Base-by-base conservation (phyloP, 1,284 basidiomycete genomes). In the Ustilago shanxiensis region DNA sequence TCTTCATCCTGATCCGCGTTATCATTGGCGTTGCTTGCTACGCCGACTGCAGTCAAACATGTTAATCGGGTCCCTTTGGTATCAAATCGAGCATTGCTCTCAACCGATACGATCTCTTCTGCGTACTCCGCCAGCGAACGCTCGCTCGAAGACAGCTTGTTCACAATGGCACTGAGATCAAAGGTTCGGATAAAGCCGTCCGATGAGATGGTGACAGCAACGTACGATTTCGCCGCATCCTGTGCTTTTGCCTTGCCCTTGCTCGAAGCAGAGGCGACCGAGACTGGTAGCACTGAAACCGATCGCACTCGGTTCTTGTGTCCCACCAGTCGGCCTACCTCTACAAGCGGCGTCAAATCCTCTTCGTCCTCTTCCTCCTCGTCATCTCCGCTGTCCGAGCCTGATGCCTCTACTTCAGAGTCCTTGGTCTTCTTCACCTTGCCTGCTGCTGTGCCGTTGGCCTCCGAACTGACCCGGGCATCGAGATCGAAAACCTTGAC, bases 171-270 rank as follows among this genome's bases (percentile, higher is more conserved):
- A 11, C 57, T 58, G 28, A 85, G 70, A 53, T 84, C 77, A 49
- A 83, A 86, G 11, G 81, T 77, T 37, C 83, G 81, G 52, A 86
- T 79, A 10, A 72, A 66, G 8, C 84, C 84, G 59, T 86, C 84
- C 0, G 84, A 85, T n/a, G 79, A 83, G 68, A 85, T 82, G 20
- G 82, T 85, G 29, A 73, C 58, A 14, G 76, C 79, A 2, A 79
- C 66, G 44, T 72, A 77, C 1, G 65, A 56, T 57, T 18, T 26
- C 18, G 55, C 53, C 51, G 31, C 44, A 35, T 53, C n/a, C 47
- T 50, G 50, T 8, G 60, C 61, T 53, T 66, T 52, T 26, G n/a
- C 29, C 54, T 50, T 57, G 67, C 61, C 58, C 45, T 58, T 64
- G 22, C 33, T 50, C 11, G 31, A 22, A 0, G 62, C 55, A 4